Evolutionary conservation across 495 filamentous ascomycete genomes (phyloP).

Genomic region (Pseudoneurospora amorphoporcata): DNA sequence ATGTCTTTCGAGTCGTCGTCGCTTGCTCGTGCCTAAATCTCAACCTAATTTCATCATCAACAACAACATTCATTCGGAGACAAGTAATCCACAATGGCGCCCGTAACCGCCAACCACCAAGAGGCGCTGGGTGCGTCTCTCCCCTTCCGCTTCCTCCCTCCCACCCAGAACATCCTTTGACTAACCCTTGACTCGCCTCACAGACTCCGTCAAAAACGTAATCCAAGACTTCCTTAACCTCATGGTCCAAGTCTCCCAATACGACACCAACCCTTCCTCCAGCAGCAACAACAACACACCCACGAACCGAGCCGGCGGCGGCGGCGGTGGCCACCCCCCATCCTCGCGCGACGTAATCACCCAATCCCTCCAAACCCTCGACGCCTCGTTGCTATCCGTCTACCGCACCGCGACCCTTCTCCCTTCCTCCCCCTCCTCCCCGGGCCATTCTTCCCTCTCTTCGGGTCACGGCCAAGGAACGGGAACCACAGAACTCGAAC

Average conservation of each 20-base stretch:
- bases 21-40: not conserved
- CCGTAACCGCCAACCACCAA: slow-evolving; percentile 34
- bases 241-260: slow-evolving; percentile 57
- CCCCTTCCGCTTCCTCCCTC: not conserved
- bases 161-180: not conserved
- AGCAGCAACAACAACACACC: not conserved
- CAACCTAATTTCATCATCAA: not conserved
- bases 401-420: slow-evolving; percentile 42
- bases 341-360: not conserved
- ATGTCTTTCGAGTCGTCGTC: not conserved
- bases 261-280: slow-evolving; percentile 40
- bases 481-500: not conserved
- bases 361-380: not conserved
- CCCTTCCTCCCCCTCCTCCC: slow-evolving; percentile 65
- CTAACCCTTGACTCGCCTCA: slow-evolving; percentile 2
- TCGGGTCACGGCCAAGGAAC: too few species aligned
- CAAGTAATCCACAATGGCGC: slow-evolving; percentile 30
- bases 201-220: slow-evolving; percentile 56
- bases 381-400: slow-evolving; percentile 21
- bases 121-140: slow-evolving; percentile 32
- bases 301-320: not conserved
- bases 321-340: not conserved
- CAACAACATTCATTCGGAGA: not conserved
- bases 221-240: slow-evolving; percentile 86
- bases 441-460: slow-evolving; percentile 67